Evolutionary conservation across 2,329 filamentous ascomycete genomes (phyloP), one percentile per base, ranked within the genome.

Genomic region (Colletotrichum viniferum): DNA sequence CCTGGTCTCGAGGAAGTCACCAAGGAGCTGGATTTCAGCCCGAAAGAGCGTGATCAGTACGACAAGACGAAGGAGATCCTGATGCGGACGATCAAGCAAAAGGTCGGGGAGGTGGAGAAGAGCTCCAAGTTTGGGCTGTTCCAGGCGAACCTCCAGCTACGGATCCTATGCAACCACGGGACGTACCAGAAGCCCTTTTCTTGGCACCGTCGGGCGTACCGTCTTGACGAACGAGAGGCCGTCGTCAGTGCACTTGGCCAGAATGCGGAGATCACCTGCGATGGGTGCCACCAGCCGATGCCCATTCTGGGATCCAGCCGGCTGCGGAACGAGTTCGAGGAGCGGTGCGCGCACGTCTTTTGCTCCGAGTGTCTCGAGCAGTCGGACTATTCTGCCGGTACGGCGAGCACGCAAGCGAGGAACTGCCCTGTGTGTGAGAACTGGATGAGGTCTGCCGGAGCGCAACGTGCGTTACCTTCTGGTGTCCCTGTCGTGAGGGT

Each of bases 151-250:
- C 79, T 89, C 0, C 86, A 88, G 73, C 78, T 89, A 14, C 84
- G 87, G 0, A 85, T 88, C 7, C 75, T 89, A 2, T 89, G 87
- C 78, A 89, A 89, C 70, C 87, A 89, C 74, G 88, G 87, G 1
- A 89, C 88, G 0, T 87, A 82, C 77, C 87, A 88, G 74, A 83
- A 86, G 43, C 81, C 78, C 0, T 86, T 87, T 60, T 86, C 85
- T 2, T 88, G 87, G 87, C 80, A 80, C 56, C 82, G 80, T 30
- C 81, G 81, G 5, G 67, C 58, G 58, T 74, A 74, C 26, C 48
- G 56, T 2, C 73, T 72, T 5, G 82, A 87, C n/a, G 84, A 84
- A 52, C 78, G 79, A 69, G 81, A 84, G 60, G 81, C 79, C 7
- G 43, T 78, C 13, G 65, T 79, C 12, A 56, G 58, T 10, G 79